Evolutionary conservation across 1,139 yeast species (phyloP), one percentile per base, ranked within the genome.

Genomic region (Saccharomyces hybrid): DNA sequence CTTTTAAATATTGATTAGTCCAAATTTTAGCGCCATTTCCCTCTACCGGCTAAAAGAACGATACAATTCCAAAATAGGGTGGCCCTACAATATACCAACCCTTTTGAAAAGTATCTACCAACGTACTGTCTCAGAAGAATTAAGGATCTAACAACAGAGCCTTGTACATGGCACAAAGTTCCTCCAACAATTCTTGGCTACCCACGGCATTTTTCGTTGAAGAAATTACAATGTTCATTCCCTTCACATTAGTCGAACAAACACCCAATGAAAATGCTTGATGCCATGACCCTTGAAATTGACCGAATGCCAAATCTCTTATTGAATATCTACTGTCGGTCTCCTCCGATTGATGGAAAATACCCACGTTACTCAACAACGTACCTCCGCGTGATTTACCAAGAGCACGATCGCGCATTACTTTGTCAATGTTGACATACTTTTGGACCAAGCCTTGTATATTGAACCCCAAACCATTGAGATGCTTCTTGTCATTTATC

Each of bases 201-300:
- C 49, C 14, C 9, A 48, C 31, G 19, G 52, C 38, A 11, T 55
- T 51, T 49, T 55, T 46, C 13, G 56, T 46, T 31, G 51, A 49
- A n/a, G 54, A 28, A 8, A 50, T 16, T 13, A 29, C 31, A 19
- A 53, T 19, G 28, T 52, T 50, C 48, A 55, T 52, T 5, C 57
- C 57, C n/a, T 50, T 50, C n/a, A 53, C 50, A 49, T 55, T 54
- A 13, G 57, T 55, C 19, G 57, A 52, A 41, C 50, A 54, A 27
- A 49, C 28, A 47, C 48, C 52, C 29, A 55, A 38, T 11, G 41
- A 46, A 41, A 53, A 55, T 2, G 55, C 44, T 38, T 38, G 44
- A 3, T 38, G 44, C 44, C 44, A 38, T 9, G 44, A 38, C n/a
- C 44, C 44, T 19, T 38, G 44, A 38, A 38, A 38, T 16, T 38